Conservation (phyloP, 495 filamentous ascomycete genomes). For the Friedmanniomyces simplex region DNA sequence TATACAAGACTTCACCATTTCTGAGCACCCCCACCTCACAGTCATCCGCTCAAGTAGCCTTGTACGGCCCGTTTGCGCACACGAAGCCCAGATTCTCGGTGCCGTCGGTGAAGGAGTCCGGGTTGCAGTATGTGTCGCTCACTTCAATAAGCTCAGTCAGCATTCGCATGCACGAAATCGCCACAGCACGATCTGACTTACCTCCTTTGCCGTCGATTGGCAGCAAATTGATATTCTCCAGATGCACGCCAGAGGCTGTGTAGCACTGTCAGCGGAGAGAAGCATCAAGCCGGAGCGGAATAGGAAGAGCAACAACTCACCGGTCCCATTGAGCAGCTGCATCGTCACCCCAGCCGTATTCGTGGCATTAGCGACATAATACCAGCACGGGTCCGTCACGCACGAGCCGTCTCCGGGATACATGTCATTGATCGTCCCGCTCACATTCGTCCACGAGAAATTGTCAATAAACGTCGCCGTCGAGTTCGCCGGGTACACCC, state of each 20-base stretch:
- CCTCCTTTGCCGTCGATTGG: not conserved
- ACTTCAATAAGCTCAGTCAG: not conserved
- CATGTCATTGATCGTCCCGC: conserved; percentile 34
- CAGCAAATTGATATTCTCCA: not conserved
- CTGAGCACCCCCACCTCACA: no score
- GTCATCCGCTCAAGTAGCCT: not conserved
- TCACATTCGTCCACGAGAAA: conserved; percentile 35
- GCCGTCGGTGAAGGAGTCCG: not conserved
- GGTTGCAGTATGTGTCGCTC: not conserved
- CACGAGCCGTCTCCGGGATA: conserved; percentile 35
- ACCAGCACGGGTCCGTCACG: conserved; percentile 23
- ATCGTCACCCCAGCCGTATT: not conserved
- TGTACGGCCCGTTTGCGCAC: not conserved
- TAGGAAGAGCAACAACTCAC: no score
- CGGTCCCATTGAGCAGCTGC: not conserved
- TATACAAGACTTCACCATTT: no score
- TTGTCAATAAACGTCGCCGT: conserved; percentile 32
- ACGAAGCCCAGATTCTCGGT: not conserved
- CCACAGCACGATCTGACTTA: not conserved
- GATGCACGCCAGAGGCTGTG: not conserved
- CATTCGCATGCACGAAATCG: no score
- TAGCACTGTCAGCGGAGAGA: not conserved
- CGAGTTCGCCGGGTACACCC: conserved; percentile 24
- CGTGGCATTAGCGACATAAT: not conserved
- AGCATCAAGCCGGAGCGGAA: no score